A percentile compares a stretch with the other conserved stretches of the same genome.
phyloP scores from a whole-genome alignment of 805 yeast genomes.

The Diddensiella santjacobensis region DNA sequence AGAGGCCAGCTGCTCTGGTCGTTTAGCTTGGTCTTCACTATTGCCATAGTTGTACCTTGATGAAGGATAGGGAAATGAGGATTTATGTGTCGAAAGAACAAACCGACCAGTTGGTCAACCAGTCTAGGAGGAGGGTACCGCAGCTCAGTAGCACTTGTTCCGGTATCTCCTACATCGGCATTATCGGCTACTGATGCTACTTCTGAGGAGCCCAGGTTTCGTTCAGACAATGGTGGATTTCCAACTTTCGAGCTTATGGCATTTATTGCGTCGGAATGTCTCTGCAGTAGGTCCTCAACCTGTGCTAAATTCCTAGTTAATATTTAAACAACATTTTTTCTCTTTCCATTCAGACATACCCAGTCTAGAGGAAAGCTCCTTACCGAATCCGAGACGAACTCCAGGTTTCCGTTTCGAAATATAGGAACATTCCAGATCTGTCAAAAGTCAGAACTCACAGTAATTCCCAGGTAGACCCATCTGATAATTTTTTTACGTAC shows the following conservation, averaged over 20 bases:
- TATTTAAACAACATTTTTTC: too few species aligned
- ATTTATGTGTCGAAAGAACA: constrained; percentile 73
- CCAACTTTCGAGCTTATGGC: not conserved
- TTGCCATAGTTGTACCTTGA: constrained; percentile 12
- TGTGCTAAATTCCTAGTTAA: not conserved
- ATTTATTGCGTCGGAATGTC: not conserved
- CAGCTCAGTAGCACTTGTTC: not conserved
- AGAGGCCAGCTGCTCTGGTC: constrained; percentile 8
- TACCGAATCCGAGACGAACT: constrained; percentile 25
- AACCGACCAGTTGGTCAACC: constrained; percentile 48
- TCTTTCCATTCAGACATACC: not conserved
- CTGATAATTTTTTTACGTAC: constrained; percentile 16
- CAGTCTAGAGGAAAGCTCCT: constrained; percentile 18
- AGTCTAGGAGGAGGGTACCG: not conserved
- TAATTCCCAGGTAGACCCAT: too few species aligned
- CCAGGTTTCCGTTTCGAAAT: constrained; percentile 27
- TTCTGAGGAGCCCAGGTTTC: not conserved
- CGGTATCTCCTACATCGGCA: not conserved
- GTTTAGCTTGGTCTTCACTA: constrained; percentile 4
- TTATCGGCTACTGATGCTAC: not conserved
- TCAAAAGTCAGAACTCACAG: not conserved
- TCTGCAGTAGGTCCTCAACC: not conserved
- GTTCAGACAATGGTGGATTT: not conserved
- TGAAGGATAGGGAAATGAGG: constrained; percentile 82
- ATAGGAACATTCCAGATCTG: constrained; percentile 23